A percentile compares a stretch with the other conserved stretches of the same genome.
phyloP scores from a whole-genome alignment of 805 yeast species.

The Metschnikowia rubicola region DNA sequence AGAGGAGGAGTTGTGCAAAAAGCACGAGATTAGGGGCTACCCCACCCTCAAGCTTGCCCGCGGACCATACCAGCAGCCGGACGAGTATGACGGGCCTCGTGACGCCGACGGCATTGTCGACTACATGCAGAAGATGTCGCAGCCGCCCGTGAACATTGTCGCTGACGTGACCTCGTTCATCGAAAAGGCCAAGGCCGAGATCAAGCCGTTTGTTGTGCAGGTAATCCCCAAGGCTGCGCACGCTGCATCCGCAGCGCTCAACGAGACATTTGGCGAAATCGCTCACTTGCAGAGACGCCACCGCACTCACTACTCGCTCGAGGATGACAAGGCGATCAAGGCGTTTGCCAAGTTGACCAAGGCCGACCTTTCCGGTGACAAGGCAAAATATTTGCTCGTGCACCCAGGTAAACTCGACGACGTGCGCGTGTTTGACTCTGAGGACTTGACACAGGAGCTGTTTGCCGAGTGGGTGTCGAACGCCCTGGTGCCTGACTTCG shows the following conservation, averaged over 20 bases:
- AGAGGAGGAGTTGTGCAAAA: conserved; percentile 66
- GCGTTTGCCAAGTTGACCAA: conserved; percentile 34
- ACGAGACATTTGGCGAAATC: conserved; percentile 56
- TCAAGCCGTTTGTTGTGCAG: conserved; percentile 59
- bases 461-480: conserved; percentile 48
- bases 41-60: conserved; percentile 81
- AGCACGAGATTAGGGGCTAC: conserved; percentile 71
- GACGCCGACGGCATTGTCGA: conserved; percentile 70
- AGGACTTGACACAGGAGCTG: conserved; percentile 24
- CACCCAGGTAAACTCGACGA: conserved; percentile 43
- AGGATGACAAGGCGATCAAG: conserved; percentile 38
- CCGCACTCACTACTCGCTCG: conserved; percentile 55
- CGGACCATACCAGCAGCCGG: conserved; percentile 39
- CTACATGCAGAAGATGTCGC: conserved; percentile 76
- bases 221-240: conserved; percentile 33
- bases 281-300: conserved; percentile 67
- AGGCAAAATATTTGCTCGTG: conserved; percentile 43
- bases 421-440: conserved; percentile 46
- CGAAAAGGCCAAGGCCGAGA: conserved; percentile 43
- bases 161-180: conserved; percentile 49
- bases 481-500: conserved; percentile 79
- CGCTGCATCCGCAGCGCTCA: conserved; percentile 23
- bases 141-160: conserved; percentile 58
- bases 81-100: conserved; percentile 84
- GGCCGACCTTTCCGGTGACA: conserved; percentile 22